Percentiles rank a stretch among this genome's conserved stretches.
Conservation (phyloP, 2,329 filamentous ascomycete species). For the Fusarium gaditjirri region DNA sequence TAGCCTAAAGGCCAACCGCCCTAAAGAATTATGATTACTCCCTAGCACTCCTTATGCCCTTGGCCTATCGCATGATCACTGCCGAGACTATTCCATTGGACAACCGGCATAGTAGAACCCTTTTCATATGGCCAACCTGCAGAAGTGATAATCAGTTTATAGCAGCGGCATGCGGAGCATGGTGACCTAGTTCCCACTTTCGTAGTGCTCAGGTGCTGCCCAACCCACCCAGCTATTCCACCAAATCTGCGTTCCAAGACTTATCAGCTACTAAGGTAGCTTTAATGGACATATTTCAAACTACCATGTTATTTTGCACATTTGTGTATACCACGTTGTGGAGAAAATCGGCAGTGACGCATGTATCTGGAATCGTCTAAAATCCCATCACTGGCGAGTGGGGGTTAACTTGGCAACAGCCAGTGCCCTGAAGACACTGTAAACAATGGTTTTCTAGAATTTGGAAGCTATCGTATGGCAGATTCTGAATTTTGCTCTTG, state of each 20-base stretch:
- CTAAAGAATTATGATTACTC: background rate
- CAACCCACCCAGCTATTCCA: background rate
- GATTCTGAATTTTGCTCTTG: background rate
- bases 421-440: background rate
- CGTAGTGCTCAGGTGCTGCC: background rate
- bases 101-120: fast-evolving
- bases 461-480: background rate
- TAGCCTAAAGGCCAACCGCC: background rate
- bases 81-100: too few species aligned
- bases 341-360: background rate
- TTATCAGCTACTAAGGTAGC: fast-evolving
- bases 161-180: background rate
- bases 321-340: background rate
- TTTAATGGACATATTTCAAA: fast-evolving
- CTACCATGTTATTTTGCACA: background rate
- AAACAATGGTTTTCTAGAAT: background rate
- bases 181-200: background rate
- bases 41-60: background rate
- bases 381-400: constrained; percentile 14
- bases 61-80: background rate
- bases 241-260: background rate
- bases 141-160: background rate
- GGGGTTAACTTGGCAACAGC: background rate
- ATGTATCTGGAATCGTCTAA: background rate
- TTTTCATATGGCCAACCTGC: background rate